Base-by-base conservation (phyloP, 2,329 filamentous ascomycete species). In the Alternaria sp. region DNA sequence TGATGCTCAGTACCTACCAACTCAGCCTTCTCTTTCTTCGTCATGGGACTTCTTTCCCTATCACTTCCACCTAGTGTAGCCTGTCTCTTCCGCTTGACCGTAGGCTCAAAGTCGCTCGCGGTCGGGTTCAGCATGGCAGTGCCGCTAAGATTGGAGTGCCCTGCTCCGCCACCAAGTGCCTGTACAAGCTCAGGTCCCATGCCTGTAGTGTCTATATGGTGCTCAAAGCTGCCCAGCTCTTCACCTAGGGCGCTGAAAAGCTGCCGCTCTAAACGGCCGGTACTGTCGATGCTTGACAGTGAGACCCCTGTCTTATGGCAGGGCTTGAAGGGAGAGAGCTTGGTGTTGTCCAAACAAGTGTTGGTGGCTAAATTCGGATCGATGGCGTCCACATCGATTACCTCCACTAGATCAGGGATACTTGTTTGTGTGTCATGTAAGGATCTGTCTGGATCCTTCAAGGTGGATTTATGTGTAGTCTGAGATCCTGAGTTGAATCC, bases 191-290 rank as follows among this genome's bases (percentile, higher is more conserved):
- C 67, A n/a, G 58, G 52, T 11, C 59, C 60, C 60, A 67, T 64
- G 11, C 51, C 46, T 14, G 48, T 53, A 7, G 53, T 44, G 10
- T 66, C 50, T 8, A 62, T 50, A 8, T 59, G 56, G 3, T 63
- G 57, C 17, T 73, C 61, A 14, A 73, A 71, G 29, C 62, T 60
- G n/a, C 62, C 63, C 3, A 75, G 53, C 39, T 73, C 72, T 5
- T 74, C 73, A 1, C 73, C 73, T 6, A 77, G 53, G 13, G 74
- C 73, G 60, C 66, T 72, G 50, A 64, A 75, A 2, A 75, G 57
- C 37, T 72, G 63, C 37, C 61, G 56, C 63, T 76, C 73, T 0
- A 76, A 46, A 17, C 67, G 67, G 4, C 53, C 62, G 0, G 70
- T 72, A 48, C 72, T 73, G 36, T 73, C 72, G 29, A 73, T 62